Evolutionary conservation across 768 basidiomycete genomes (phyloP), one percentile per base, ranked within the genome.

Genomic region (Suillus tomentosus): DNA sequence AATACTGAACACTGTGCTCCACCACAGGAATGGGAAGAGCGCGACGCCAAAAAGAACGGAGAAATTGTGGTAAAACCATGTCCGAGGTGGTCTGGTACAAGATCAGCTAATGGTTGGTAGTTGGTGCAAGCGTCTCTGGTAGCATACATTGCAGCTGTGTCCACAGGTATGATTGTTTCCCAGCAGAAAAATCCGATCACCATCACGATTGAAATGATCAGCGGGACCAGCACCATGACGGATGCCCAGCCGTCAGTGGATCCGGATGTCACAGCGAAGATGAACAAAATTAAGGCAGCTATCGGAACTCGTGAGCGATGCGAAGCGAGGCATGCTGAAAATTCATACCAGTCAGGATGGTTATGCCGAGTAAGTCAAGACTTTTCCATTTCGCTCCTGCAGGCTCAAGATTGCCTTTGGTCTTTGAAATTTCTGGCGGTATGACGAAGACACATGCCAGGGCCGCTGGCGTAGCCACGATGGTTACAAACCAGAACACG

Each of bases 401-500:
- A 1, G 3, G 36, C 39, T 69, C 43, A 11, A 61, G 36, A 17
- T 51, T 54, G 22, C 61, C 40, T 42, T 48, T 39, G 50, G 66
- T 10, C 31, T 63, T 59, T 19, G 50, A 39, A 3, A 66, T 22
- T 31, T 70, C 70, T 27, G 67, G 42, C 0, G 82, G 81, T 7
- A 82, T 74, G 59, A 80, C 61, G 37, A 80, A 66, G 19, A 76
- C n/a, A 55, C 76, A 71, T 2, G 69, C 60, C 19, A 76, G 15
- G 40, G 78, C 72, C 10, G 81, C 72, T 17, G 74, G 68, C 7
- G 77, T 61, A 45, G 77, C 69, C 42, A 84, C 62, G 43, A 84
- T 77, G 3, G 81, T 77, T 39, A 78, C 72, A 64, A 81, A 78
- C 70, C 80, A 84, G 69, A 87, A 85, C 22, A 85, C 77, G 84